These are phyloP conservation scores for Lichtheimia ramosa DNA, from an alignment of 371 early-diverging fungal species.

Conservation along the genomic window DNA sequence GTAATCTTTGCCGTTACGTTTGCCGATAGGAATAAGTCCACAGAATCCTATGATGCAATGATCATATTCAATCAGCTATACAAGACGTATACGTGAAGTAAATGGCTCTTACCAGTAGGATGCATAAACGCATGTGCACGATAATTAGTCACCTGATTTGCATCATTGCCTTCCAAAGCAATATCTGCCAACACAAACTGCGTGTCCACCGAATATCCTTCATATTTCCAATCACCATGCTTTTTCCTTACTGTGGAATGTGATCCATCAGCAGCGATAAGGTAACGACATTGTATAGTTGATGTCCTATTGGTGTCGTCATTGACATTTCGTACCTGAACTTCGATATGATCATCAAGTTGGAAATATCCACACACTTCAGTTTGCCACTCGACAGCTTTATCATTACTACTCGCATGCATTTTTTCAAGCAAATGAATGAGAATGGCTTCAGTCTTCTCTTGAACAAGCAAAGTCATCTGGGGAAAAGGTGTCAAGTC, in stretches of 20 bases:
- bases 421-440: not conserved
- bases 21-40: constrained; percentile 12
- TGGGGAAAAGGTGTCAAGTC: constrained; percentile 31
- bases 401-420: not conserved
- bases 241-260: constrained; percentile 35
- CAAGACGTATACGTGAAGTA: too few species aligned
- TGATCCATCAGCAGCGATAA: constrained; percentile 43
- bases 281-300: constrained; percentile 19
- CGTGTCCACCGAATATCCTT: constrained; percentile 29
- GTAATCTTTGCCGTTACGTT: constrained; percentile 1
- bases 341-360: constrained; percentile 23
- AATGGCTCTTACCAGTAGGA: not conserved
- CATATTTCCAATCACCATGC: constrained; percentile 27
- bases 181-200: constrained; percentile 35
- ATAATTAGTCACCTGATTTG: not conserved
- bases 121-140: constrained; percentile 5
- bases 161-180: constrained; percentile 10
- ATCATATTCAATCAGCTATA: not conserved
- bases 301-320: not conserved
- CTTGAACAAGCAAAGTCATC: constrained; percentile 29
- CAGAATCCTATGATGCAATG: not conserved
- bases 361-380: constrained; percentile 29
- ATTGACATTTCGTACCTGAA: constrained; percentile 4
- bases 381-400: constrained; percentile 28
- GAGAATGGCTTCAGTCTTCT: constrained; percentile 28